A percentile compares a stretch with the other conserved stretches of the same genome.
Evolutionary conservation across 768 basidiomycete species (phyloP).

Genomic region (Leccinum boreale): DNA sequence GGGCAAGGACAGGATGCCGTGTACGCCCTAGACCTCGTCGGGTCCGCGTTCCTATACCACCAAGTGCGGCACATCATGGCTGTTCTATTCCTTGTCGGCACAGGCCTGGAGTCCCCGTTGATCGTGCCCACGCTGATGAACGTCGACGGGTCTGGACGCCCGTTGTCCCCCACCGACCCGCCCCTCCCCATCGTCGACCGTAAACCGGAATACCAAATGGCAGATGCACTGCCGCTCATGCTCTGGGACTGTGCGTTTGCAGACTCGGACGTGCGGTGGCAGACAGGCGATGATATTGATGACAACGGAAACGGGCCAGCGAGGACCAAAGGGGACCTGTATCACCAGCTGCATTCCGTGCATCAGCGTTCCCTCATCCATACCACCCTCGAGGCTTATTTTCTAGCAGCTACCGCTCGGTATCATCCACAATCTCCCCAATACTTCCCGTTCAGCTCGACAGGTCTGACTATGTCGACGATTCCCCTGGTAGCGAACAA

Average conservation of each 20-base stretch:
- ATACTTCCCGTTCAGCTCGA: slow-evolving; percentile 36
- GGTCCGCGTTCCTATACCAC: slow-evolving; percentile 90
- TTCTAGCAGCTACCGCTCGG: slow-evolving; percentile 50
- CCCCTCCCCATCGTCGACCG: slow-evolving; percentile 52
- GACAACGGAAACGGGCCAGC: slow-evolving; percentile 17
- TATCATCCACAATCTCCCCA: slow-evolving; percentile 45
- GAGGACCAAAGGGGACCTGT: slow-evolving; percentile 38
- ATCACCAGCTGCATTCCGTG: slow-evolving; percentile 51
- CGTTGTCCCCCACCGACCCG: slow-evolving; percentile 5
- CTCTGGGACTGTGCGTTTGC: slow-evolving; percentile 87
- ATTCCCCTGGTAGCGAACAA: slow-evolving; percentile 15
- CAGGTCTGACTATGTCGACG: slow-evolving; percentile 17
- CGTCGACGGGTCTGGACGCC: slow-evolving; percentile 38
- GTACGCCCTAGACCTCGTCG: slow-evolving; percentile 81
- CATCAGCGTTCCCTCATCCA: slow-evolving; percentile 62
- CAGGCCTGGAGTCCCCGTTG: slow-evolving; percentile 69
- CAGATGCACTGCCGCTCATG: slow-evolving; percentile 84
- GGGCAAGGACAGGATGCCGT: slow-evolving; percentile 32
- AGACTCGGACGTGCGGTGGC: slow-evolving; percentile 69
- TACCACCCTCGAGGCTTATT: slow-evolving; percentile 62
- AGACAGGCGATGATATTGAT: slow-evolving; percentile 42
- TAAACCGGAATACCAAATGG: slow-evolving; percentile 94
- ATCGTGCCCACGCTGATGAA: slow-evolving; percentile 76
- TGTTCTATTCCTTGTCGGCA: slow-evolving; percentile 82
- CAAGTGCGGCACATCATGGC: slow-evolving; percentile 96